Conservation (phyloP, 73 alveolate genomes). For the Symbiodinium pilosum region DNA sequence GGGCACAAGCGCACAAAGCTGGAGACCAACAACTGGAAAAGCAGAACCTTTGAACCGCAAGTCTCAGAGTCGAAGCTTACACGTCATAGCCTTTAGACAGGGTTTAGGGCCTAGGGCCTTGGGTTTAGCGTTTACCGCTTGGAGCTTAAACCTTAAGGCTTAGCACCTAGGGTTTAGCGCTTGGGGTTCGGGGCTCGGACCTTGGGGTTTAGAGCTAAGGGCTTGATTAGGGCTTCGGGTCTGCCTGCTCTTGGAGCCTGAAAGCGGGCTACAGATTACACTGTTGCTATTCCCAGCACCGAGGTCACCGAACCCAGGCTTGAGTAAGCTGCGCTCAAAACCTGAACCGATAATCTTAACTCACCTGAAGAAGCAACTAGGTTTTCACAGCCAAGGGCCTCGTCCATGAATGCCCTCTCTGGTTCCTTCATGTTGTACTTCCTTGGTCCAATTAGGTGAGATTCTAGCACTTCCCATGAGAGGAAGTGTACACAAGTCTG, state of each 20-base stretch:
- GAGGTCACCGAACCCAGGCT: not conserved
- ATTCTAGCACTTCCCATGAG: no score
- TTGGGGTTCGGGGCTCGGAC: not conserved
- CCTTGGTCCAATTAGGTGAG: no score
- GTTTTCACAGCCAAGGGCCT: no score
- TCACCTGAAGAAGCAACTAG: not conserved
- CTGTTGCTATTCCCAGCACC: not conserved
- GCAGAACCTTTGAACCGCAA: no score
- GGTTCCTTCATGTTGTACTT: constrained; percentile 38
- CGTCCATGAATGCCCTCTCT: constrained; percentile 78
- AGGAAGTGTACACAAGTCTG: no score
- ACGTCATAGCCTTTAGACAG: no score
- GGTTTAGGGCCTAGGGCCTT: no score
- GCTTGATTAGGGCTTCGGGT: not conserved
- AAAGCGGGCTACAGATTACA: not conserved
- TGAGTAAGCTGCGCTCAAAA: not conserved
- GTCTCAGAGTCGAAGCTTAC: no score
- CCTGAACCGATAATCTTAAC: not conserved
- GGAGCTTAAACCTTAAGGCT: not conserved
- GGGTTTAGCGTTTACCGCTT: not conserved
- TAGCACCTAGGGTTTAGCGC: not conserved
- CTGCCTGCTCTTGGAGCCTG: no score
- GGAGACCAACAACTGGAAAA: no score
- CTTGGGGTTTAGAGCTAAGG: not conserved
- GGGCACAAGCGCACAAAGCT: not conserved